Evolutionary conservation across 495 filamentous ascomycete species (phyloP).

Genomic region (Lasiosphaeria hispida): DNA sequence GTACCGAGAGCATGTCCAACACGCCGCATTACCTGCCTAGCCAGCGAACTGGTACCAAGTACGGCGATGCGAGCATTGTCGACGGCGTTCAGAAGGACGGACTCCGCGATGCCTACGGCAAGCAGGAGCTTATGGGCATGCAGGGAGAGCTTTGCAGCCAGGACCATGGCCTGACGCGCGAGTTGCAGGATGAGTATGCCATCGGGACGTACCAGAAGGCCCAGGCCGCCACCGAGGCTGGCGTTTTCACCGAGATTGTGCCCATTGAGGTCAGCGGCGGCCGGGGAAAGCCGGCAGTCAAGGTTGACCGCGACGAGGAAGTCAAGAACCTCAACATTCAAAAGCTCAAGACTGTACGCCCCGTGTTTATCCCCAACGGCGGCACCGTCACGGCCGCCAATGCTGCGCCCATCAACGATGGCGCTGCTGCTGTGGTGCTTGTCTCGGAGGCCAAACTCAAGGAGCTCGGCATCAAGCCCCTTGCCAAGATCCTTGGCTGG

Average conservation of each 20-base stretch:
- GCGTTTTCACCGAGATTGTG: constrained; percentile 83
- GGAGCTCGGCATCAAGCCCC: constrained; percentile 80
- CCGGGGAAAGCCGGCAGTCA: constrained; percentile 82
- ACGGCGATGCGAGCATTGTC: constrained; percentile 78
- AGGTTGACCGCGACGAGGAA: constrained; percentile 86
- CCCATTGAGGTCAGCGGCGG: constrained; percentile 85
- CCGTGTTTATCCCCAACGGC: constrained; percentile 76
- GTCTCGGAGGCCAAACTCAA: constrained; percentile 88
- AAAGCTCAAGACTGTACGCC: constrained; percentile 80
- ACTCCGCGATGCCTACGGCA: constrained; percentile 83
- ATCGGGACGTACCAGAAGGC: constrained; percentile 90
- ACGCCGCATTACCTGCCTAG: constrained; percentile 91
- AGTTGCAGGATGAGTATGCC: constrained; percentile 89
- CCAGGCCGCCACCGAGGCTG: constrained; percentile 74
- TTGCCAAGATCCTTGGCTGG: constrained; percentile 96
- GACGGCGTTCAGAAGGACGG: constrained; percentile 93
- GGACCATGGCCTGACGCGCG: constrained; percentile 76
- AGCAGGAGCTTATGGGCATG: constrained; percentile 92
- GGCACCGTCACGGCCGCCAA: constrained; percentile 98
- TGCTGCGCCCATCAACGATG: constrained; percentile 92
- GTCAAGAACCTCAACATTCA: constrained; percentile 95
- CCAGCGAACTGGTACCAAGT: constrained; percentile 81
- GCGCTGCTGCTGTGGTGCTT: constrained; percentile 84
- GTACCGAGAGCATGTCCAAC: constrained; percentile 97
- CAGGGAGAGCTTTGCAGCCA: constrained; percentile 86